These are phyloP conservation scores for Guillardia theta DNA, from an alignment of 78 protist species.

Conservation along the genomic window DNA sequence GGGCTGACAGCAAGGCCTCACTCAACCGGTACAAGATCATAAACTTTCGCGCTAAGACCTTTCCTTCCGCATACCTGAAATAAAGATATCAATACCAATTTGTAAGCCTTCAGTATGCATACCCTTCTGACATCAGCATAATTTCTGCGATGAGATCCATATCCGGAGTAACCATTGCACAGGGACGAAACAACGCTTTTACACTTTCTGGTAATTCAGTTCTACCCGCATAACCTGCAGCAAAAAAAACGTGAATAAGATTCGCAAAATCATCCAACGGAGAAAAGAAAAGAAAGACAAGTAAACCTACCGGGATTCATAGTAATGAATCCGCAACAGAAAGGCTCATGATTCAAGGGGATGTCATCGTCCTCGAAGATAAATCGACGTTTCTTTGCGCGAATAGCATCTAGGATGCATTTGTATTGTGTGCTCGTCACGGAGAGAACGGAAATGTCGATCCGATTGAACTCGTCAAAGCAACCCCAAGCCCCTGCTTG, in stretches of 20 bases:
- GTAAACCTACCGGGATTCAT: slow-evolving; percentile 84
- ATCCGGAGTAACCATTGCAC: slow-evolving; percentile 72
- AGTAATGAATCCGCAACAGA: slow-evolving; percentile 78
- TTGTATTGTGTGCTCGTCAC: slow-evolving; percentile 86
- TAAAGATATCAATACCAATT: slow-evolving; percentile 56
- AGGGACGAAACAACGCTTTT: slow-evolving; percentile 69
- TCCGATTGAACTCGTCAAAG: slow-evolving; percentile 94
- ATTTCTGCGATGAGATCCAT: slow-evolving; percentile 60
- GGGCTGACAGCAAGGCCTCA: slow-evolving; percentile 69
- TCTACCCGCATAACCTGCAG: slow-evolving; percentile 81
- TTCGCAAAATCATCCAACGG: background rate
- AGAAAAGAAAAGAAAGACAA: background rate
- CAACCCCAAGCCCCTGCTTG: slow-evolving; percentile 94
- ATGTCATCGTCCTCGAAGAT: slow-evolving; percentile 42
- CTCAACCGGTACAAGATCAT: slow-evolving; percentile 74
- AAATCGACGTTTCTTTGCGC: slow-evolving; percentile 43
- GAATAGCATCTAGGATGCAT: slow-evolving; percentile 72
- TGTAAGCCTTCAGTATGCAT: too few relatives aligned
- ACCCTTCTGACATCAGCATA: slow-evolving; percentile 71
- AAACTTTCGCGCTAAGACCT: slow-evolving; percentile 71
- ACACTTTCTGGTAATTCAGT: slow-evolving; percentile 79
- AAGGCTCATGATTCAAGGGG: slow-evolving; percentile 52
- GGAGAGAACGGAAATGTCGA: slow-evolving; percentile 83
- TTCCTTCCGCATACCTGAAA: background rate
- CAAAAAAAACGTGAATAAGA: background rate